Evolutionary conservation across 306 rosid genomes (phyloP).

Genomic region (Boehmeria nivea): DNA sequence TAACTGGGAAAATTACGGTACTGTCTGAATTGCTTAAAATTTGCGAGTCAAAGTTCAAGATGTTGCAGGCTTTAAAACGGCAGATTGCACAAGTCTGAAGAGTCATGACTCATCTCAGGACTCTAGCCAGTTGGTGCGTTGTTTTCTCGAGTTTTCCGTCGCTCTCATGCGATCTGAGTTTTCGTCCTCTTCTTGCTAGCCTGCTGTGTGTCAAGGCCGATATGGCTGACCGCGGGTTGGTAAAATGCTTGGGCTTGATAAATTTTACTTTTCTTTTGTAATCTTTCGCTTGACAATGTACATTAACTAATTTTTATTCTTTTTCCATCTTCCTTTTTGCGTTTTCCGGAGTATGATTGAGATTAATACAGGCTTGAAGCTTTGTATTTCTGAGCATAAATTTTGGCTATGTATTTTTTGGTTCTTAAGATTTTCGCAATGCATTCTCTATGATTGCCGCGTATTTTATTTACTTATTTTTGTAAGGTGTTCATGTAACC

Average conservation of each 20-base stretch:
- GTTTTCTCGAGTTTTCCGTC: too few relatives aligned
- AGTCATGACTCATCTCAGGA: too few relatives aligned
- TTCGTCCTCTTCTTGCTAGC: background rate
- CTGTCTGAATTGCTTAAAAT: slow-evolving; percentile 50
- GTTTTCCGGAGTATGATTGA: background rate
- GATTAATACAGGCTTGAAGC: slow-evolving; percentile 3
- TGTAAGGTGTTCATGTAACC: too few relatives aligned
- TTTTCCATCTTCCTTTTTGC: background rate
- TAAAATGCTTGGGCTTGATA: slow-evolving; percentile 3
- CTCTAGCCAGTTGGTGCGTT: too few relatives aligned
- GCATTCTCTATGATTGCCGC: too few relatives aligned
- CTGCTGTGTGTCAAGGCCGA: slow-evolving; percentile 4
- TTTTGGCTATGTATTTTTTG: slow-evolving; percentile 15
- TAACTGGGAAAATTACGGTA: slow-evolving; percentile 51
- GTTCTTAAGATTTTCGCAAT: too few relatives aligned
- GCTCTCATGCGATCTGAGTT: too few relatives aligned
- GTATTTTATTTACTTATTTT: too few relatives aligned
- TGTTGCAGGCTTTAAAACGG: slow-evolving; percentile 52
- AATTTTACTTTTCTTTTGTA: background rate
- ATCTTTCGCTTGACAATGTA: slow-evolving; percentile 7
- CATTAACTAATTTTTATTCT: background rate
- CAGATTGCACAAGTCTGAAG: slow-evolving; percentile 61
- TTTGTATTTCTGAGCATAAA: background rate
- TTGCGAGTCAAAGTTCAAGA: slow-evolving; percentile 61
- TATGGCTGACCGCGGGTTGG: slow-evolving; percentile 7